Evolutionary conservation across 352 stramenopile genomes (phyloP), one percentile per base, ranked within the genome.

Genomic region (Globisporangium polare): DNA sequence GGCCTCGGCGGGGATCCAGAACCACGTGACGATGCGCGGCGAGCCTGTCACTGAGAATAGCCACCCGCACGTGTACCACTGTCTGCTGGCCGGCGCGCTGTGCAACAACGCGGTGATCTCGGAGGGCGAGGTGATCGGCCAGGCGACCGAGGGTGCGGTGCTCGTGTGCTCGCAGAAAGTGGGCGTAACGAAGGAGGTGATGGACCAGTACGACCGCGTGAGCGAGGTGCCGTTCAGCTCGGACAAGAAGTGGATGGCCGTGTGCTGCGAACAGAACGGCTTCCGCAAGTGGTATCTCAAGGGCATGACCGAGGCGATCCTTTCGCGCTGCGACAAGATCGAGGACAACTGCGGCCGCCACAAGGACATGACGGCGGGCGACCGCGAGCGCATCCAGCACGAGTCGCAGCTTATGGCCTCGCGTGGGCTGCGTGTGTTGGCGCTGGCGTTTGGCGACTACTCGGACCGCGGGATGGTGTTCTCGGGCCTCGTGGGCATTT

Each of bases 231-330:
- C 95, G 0, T 99, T 99, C 74, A 97, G 82, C 57, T 98, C 91
- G 26, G 95, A 98, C 59, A 92, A 95, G 57, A 99, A 99, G 67
- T 91, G 88, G 73, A 99, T 99, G 96, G 95, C 98, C 65, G 93
- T 99, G 24, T 90, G 80, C 55, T 89, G 80, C 51, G 80, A 90
- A 45, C 66, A 75, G 31, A 77, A 80, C 58, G 68, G 71, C 1
- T 74, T 72, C 26, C 83, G 74, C 35, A 80, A 73, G 37, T 94
- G 82, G 80, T 78, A 92, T 50, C 63, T 90, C 31, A 93, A 92
- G 74, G 88, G 73, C 47, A 92, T 95, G 86, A 88, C 80, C 18
- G 83, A 95, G 64, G 78, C 83, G 20, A 92, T 92, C 52, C 58
- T 95, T 35, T 72, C 82, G 6, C 74, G 77, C 39, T 91, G 84